Percentiles rank a stretch among this genome's conserved stretches.
These are phyloP conservation scores for Globisporangium perplexum DNA, from an alignment of 352 stramenopile species.

Conservation along the genomic window DNA sequence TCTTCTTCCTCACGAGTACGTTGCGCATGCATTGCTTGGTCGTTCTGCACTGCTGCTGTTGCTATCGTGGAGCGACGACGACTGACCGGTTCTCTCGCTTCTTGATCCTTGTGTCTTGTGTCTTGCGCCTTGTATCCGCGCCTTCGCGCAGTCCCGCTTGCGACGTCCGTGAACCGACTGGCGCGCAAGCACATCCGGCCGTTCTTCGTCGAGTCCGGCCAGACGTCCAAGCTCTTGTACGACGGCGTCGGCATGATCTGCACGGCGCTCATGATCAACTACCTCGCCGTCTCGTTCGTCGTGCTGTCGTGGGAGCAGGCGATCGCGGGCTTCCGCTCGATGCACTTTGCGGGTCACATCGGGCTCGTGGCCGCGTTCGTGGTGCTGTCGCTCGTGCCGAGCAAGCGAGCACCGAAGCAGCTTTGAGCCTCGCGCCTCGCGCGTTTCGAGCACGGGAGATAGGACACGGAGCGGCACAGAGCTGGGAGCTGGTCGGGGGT, in stretches of 20 bases:
- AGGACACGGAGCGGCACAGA: no score
- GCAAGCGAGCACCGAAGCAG: conserved; percentile 48
- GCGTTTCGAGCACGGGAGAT: no score
- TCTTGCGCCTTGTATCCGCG: no score
- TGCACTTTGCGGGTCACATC: conserved; percentile 57
- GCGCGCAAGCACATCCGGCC: conserved; percentile 46
- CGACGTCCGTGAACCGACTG: conserved; percentile 64
- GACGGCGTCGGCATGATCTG: conserved; percentile 45
- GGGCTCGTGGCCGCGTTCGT: conserved; percentile 49
- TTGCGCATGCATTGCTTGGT: no score
- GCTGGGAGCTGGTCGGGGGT: no score
- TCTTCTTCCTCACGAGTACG: conserved; percentile 96
- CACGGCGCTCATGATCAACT: conserved; percentile 65
- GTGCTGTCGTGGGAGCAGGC: conserved; percentile 59
- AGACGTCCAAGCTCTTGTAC: conserved; percentile 45
- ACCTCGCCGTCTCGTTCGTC: conserved; percentile 66
- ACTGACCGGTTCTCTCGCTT: no score
- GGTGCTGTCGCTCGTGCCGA: conserved; percentile 60
- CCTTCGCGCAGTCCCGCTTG: conserved; percentile 47
- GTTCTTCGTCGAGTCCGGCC: conserved; percentile 28
- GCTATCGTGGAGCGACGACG: no score
- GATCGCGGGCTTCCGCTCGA: conserved; percentile 37
- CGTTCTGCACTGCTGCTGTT: no score
- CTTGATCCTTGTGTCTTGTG: no score
- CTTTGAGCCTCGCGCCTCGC: conserved; percentile 6